These are phyloP conservation scores for Wickerhamiella lipophila DNA, from an alignment of 805 yeast genomes.

Conservation along the genomic window DNA sequence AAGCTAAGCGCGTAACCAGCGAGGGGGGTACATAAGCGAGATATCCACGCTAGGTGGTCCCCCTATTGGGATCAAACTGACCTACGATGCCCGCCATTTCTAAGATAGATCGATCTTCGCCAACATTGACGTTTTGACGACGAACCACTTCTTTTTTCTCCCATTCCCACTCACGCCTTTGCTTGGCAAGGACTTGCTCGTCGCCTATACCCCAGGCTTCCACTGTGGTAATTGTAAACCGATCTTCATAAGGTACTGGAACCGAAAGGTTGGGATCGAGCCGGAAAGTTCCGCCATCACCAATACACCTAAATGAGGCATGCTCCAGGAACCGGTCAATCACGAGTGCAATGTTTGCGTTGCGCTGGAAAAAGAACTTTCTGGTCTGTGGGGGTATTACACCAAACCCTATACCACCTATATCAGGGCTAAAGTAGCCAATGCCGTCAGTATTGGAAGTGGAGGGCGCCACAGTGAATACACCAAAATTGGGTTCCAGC, in stretches of 20 bases:
- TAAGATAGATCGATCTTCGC: slow-evolving; percentile 69
- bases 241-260: slow-evolving; percentile 43
- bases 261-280: slow-evolving; percentile 23
- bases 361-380: slow-evolving; percentile 20
- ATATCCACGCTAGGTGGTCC: neutral
- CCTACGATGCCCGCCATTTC: slow-evolving; percentile 69
- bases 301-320: slow-evolving; percentile 63
- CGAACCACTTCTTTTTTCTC: slow-evolving; percentile 76
- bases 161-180: slow-evolving; percentile 76
- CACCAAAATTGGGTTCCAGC: slow-evolving; percentile 50
- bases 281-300: slow-evolving; percentile 37
- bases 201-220: slow-evolving; percentile 93
- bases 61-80: slow-evolving; percentile 21
- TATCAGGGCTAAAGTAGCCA: slow-evolving; percentile 33
- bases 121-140: slow-evolving; percentile 54
- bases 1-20: no score
- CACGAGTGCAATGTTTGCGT: slow-evolving; percentile 66
- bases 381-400: slow-evolving; percentile 38
- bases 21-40: no score
- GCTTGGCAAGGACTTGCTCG: slow-evolving; percentile 62
- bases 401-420: slow-evolving; percentile 68
- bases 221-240: slow-evolving; percentile 57
- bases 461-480: slow-evolving; percentile 1
- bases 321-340: slow-evolving; percentile 68
- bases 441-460: neutral